phyloP scores from a whole-genome alignment of 768 basidiomycete genomes.

The Neoboletus subvelutipes region DNA sequence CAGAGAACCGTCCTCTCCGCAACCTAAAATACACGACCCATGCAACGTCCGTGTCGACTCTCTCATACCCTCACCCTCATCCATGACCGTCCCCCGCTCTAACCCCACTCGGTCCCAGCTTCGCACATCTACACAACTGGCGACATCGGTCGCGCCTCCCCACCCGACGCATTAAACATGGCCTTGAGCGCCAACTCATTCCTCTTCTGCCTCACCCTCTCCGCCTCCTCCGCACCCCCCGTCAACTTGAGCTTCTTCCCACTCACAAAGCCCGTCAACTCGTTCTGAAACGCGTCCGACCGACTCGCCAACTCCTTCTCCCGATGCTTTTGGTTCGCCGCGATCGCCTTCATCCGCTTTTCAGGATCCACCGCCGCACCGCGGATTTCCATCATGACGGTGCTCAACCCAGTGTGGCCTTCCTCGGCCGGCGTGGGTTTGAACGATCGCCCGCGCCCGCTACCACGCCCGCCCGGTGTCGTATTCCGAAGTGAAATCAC shows the following conservation, averaged over 20 bases:
- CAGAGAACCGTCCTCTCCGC: background rate
- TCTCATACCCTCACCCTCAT: background rate
- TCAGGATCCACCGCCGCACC: slow-evolving; percentile 81
- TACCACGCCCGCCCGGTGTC: slow-evolving; percentile 41
- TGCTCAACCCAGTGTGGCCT: slow-evolving; percentile 62
- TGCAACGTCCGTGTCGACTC: background rate
- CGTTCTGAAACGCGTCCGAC: slow-evolving; percentile 82
- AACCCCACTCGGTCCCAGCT: too few species aligned
- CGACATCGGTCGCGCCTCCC: slow-evolving; percentile 6
- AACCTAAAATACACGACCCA: background rate
- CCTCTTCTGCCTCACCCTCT: slow-evolving; percentile 81
- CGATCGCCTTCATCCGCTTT: slow-evolving; percentile 88
- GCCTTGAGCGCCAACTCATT: slow-evolving; percentile 86
- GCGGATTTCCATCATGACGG: slow-evolving; percentile 89
- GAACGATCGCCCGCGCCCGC: slow-evolving; percentile 47
- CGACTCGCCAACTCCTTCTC: slow-evolving; percentile 70
- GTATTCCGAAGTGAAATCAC: slow-evolving; percentile 70
- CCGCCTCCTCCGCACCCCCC: slow-evolving; percentile 88
- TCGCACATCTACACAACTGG: slow-evolving; percentile 3
- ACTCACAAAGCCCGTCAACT: slow-evolving; percentile 82
- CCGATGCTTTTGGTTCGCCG: slow-evolving; percentile 77
- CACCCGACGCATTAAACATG: slow-evolving; percentile 60
- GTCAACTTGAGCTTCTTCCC: slow-evolving; percentile 93
- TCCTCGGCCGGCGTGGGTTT: slow-evolving; percentile 65
- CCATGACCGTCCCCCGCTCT: background rate